These are phyloP conservation scores for Pistacia integerrima DNA, from an alignment of 345 rosid species.

Conservation along the genomic window DNA sequence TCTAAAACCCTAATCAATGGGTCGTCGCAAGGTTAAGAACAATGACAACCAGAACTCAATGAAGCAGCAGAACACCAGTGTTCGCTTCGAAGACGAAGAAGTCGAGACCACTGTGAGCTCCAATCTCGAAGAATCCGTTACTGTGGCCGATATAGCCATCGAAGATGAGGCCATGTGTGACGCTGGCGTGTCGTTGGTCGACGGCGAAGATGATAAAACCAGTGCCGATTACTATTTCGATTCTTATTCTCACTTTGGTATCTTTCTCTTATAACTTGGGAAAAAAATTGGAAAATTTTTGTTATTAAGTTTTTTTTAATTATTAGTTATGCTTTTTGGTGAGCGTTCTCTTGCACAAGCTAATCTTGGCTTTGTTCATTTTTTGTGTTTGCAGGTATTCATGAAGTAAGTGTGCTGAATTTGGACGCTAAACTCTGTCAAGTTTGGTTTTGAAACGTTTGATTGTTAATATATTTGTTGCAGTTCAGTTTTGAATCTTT, in stretches of 20 bases:
- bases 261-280: neutral
- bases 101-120: slow-evolving; percentile 44
- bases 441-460: neutral
- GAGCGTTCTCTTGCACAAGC: neutral
- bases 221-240: slow-evolving; percentile 99
- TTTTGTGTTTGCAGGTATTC: slow-evolving; percentile 73
- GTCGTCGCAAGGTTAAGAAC: slow-evolving; percentile 35
- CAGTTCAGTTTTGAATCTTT: no score
- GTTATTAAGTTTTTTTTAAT: neutral
- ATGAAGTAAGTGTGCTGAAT: slow-evolving; percentile 82
- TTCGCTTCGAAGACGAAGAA: slow-evolving; percentile 54
- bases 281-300: neutral
- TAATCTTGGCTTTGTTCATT: slow-evolving; percentile 11
- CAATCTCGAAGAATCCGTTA: slow-evolving; percentile 36
- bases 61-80: slow-evolving; percentile 39
- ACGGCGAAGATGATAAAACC: slow-evolving; percentile 62
- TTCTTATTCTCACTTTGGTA: slow-evolving; percentile 99
- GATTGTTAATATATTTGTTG: neutral
- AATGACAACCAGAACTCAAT: slow-evolving; percentile 33
- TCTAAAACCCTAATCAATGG: slow-evolving; percentile 31
- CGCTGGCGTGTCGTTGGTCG: slow-evolving; percentile 40
- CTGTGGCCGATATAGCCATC: slow-evolving; percentile 32
- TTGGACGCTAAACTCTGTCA: slow-evolving; percentile 13
- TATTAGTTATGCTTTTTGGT: neutral
- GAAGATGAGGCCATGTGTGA: slow-evolving; percentile 60